Conservation (phyloP, 768 basidiomycete genomes). For the Lactifluus rugatus region DNA sequence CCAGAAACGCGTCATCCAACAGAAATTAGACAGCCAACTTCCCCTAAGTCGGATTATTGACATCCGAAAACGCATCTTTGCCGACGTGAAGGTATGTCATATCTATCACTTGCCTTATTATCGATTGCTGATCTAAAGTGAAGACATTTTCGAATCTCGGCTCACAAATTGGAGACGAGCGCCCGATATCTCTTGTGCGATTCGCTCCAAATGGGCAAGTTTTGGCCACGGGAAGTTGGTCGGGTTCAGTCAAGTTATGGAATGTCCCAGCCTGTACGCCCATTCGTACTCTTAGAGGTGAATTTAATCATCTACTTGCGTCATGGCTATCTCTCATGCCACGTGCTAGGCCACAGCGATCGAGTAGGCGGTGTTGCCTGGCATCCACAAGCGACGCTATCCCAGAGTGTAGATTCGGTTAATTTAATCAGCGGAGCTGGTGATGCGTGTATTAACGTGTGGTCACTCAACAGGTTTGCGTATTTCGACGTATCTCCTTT, state of each 20-base stretch:
- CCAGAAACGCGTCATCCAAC: constrained; percentile 86
- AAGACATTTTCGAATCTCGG: constrained; percentile 89
- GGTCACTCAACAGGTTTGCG: constrained; percentile 74
- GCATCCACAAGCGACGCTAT: constrained; percentile 88
- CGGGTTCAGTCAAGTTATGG: constrained; percentile 92
- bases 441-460: constrained; percentile 77
- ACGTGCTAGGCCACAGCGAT: constrained; percentile 64
- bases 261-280: constrained; percentile 85
- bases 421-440: constrained; percentile 90
- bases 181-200: constrained; percentile 87
- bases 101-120: not conserved
- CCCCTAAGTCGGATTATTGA: constrained; percentile 87
- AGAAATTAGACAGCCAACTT: constrained; percentile 81
- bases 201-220: constrained; percentile 87
- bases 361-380: constrained; percentile 93
- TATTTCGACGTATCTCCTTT: not conserved
- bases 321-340: constrained; percentile 8
- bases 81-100: constrained; percentile 70
- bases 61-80: constrained; percentile 82
- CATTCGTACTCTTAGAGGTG: constrained; percentile 66
- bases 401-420: constrained; percentile 50
- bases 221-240: constrained; percentile 93
- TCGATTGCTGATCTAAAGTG: not conserved
- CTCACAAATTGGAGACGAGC: constrained; percentile 95
- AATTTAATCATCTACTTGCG: constrained; percentile 12